phyloP scores from a whole-genome alignment of 2,329 filamentous ascomycete genomes.

The Cladosporium colombiae region DNA sequence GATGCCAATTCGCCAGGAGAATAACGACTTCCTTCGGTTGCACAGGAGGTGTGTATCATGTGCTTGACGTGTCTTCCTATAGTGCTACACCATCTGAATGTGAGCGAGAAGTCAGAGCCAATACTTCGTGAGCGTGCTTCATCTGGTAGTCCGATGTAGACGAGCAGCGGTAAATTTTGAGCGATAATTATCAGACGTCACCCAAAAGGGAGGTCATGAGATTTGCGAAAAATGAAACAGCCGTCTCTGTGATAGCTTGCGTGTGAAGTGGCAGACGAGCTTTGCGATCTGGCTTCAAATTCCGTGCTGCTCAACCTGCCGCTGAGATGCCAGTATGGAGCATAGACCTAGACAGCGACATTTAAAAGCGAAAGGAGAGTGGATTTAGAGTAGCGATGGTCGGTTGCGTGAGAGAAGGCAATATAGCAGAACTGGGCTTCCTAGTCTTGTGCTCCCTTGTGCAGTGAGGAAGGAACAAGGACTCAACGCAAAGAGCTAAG shows the following conservation, averaged over 20 bases:
- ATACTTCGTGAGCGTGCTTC: conserved; percentile 5
- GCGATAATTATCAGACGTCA: background rate
- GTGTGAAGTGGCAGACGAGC: background rate
- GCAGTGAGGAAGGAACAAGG: no score
- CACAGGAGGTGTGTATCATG: background rate
- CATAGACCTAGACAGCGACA: no score
- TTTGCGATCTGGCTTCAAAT: no score
- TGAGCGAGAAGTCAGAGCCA: conserved; percentile 7
- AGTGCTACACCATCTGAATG: background rate
- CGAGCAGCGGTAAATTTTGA: background rate
- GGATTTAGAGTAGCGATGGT: background rate
- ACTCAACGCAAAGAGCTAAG: no score
- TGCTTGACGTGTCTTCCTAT: background rate
- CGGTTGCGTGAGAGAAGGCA: no score
- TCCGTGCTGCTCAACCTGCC: no score
- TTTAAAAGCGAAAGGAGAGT: background rate
- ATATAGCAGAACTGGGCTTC: no score
- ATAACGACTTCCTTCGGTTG: background rate
- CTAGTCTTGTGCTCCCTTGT: no score
- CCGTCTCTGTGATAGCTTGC: background rate
- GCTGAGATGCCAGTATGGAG: no score
- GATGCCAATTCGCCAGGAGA: conserved; percentile 9
- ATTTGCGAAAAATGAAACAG: background rate
- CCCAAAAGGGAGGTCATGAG: background rate
- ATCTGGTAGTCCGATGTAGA: background rate